Conservation (phyloP, 139 green algal genomes). For the Picochlorum sp. region DNA sequence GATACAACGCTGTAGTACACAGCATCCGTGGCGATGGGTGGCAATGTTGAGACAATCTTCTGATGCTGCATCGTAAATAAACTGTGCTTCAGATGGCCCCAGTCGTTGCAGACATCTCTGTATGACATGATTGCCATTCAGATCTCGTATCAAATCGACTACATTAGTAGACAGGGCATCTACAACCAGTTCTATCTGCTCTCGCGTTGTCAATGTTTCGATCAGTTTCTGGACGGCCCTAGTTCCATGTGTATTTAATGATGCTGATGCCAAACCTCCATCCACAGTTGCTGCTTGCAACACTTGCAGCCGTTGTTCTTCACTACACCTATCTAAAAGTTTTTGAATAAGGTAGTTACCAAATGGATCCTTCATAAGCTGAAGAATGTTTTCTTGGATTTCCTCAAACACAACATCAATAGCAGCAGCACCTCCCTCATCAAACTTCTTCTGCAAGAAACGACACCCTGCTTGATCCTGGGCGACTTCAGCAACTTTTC, state of each 20-base stretch:
- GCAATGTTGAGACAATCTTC: constrained; percentile 85
- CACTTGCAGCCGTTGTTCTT: constrained; percentile 79
- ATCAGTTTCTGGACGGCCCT: constrained; percentile 95
- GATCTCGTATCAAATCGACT: constrained; percentile 91
- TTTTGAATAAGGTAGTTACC: constrained; percentile 99
- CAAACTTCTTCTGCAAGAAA: constrained; percentile 97
- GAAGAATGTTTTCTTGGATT: constrained; percentile 69
- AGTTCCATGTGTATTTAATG: constrained; percentile 95
- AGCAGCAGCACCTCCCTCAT: constrained; percentile 79
- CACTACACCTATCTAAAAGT: constrained; percentile 87
- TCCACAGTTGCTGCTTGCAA: constrained; percentile 63
- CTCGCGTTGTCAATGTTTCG: constrained; percentile 64
- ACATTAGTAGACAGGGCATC: constrained; percentile 73
- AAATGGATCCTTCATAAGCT: constrained; percentile 98
- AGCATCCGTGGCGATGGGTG: constrained; percentile 97
- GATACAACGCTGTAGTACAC: constrained; percentile 98
- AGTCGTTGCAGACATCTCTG: constrained; percentile 92
- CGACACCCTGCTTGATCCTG: constrained; percentile 96
- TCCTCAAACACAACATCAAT: constrained; percentile 67
- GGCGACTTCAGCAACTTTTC: constrained; percentile 73
- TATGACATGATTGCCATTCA: constrained; percentile 99
- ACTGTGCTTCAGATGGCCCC: constrained; percentile 67
- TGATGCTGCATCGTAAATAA: constrained; percentile 87
- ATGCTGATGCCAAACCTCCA: constrained; percentile 74
- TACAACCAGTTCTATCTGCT: constrained; percentile 75